These are phyloP conservation scores for Astragalus glycyphyllos DNA, from an alignment of 306 rosid genomes.

Conservation along the genomic window DNA sequence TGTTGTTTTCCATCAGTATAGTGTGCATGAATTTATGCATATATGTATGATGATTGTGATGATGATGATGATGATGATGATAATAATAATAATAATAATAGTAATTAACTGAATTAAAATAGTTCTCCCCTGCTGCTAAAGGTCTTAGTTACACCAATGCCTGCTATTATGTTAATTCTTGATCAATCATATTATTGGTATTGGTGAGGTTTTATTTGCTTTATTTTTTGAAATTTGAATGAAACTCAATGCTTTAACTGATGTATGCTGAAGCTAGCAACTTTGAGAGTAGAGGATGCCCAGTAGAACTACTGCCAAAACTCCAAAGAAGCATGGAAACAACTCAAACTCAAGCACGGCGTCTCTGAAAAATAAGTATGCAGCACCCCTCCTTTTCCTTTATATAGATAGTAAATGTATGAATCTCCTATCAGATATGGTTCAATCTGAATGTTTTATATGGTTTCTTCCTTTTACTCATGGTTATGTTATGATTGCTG, in stretches of 20 bases:
- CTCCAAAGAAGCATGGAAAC: slow-evolving; percentile 44
- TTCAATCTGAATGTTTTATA: background rate
- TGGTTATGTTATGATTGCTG: background rate
- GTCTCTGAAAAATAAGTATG: slow-evolving; percentile 45
- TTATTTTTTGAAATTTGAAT: background rate
- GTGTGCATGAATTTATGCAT: too few relatives aligned
- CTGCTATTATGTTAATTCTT: too few relatives aligned
- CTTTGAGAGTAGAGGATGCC: slow-evolving; percentile 34
- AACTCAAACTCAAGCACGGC: slow-evolving; percentile 27
- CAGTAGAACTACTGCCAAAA: slow-evolving; percentile 28
- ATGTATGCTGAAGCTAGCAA: slow-evolving; percentile 28
- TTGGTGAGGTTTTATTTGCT: background rate
- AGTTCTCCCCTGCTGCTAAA: too few relatives aligned
- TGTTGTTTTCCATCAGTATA: too few relatives aligned
- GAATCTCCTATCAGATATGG: background rate
- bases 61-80: too few relatives aligned
- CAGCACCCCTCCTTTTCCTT: background rate
- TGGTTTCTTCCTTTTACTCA: slow-evolving; percentile 11
- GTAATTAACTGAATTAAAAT: too few relatives aligned
- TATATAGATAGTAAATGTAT: background rate
- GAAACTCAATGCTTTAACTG: slow-evolving; percentile 1
- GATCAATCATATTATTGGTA: too few relatives aligned
- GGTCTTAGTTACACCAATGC: too few relatives aligned
- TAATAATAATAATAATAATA: too few relatives aligned
- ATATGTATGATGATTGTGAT: too few relatives aligned